These are phyloP conservation scores for Malus hybrid DNA, from an alignment of 331 rosid species.

Conservation along the genomic window DNA sequence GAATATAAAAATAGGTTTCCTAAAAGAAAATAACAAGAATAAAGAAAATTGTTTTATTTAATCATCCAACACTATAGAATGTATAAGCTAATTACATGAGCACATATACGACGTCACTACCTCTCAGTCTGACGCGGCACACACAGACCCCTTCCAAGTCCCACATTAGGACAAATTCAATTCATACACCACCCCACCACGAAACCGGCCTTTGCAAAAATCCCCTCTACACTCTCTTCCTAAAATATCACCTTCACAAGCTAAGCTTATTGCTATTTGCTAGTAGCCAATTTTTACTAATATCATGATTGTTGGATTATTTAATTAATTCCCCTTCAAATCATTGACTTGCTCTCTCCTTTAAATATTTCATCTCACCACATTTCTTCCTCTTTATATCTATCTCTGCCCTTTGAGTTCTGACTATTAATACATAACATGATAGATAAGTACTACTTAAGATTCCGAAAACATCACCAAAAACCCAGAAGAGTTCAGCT, in stretches of 20 bases:
- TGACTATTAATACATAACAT: conserved; percentile 13
- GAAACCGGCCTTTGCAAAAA: conserved; percentile 50
- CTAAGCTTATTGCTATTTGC: background rate
- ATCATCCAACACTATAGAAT: too few species aligned
- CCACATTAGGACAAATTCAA: background rate
- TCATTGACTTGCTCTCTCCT: conserved; percentile 45
- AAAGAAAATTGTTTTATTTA: too few species aligned
- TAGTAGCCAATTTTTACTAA: conserved; percentile 31
- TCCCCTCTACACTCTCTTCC: background rate
- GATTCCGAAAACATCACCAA: background rate
- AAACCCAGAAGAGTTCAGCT: background rate
- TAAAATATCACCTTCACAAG: background rate
- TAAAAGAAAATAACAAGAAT: too few species aligned
- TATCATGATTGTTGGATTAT: background rate
- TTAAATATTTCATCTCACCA: conserved; percentile 21
- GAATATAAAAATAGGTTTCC: too few species aligned
- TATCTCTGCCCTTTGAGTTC: background rate
- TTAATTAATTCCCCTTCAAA: conserved; percentile 16
- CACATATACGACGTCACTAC: background rate
- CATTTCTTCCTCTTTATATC: background rate
- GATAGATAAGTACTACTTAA: background rate
- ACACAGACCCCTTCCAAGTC: background rate
- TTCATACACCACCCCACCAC: conserved; percentile 50
- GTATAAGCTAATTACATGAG: too few species aligned
- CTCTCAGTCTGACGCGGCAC: background rate